These are phyloP conservation scores for Globomyces sp. DNA, from an alignment of 371 early-diverging fungal species.

Conservation along the genomic window DNA sequence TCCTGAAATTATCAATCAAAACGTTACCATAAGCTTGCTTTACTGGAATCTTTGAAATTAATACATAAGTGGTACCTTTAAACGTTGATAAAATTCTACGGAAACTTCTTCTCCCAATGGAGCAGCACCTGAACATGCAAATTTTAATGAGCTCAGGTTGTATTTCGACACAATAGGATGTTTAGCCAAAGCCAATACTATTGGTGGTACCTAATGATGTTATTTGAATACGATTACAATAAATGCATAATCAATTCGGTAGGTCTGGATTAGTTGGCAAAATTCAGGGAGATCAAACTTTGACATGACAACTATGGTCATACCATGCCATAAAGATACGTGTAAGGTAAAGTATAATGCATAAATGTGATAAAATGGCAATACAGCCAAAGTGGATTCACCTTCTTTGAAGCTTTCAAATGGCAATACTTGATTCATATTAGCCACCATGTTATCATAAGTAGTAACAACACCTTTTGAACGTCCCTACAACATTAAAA, in stretches of 20 bases:
- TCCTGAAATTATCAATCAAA: slow-evolving; percentile 37
- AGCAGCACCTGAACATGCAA: slow-evolving; percentile 81
- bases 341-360: slow-evolving; percentile 31
- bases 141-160: slow-evolving; percentile 61
- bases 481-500: slow-evolving; percentile 10
- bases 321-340: slow-evolving; percentile 26
- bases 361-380: slow-evolving; percentile 84
- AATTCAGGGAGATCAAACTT: slow-evolving; percentile 56
- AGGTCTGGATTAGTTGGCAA: slow-evolving; percentile 58
- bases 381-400: slow-evolving; percentile 52
- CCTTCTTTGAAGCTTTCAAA: slow-evolving; percentile 15
- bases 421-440: slow-evolving; percentile 58
- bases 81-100: slow-evolving; percentile 47
- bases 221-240: too few species aligned
- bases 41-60: background rate
- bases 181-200: slow-evolving; percentile 56
- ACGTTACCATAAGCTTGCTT: background rate
- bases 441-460: slow-evolving; percentile 73
- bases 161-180: slow-evolving; percentile 58
- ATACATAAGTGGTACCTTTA: slow-evolving; percentile 56
- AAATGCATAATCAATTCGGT: slow-evolving; percentile 67
- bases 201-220: too few species aligned
- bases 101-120: slow-evolving; percentile 68
- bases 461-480: slow-evolving; percentile 75
- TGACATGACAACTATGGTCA: slow-evolving; percentile 54